Conservation (phyloP, 2,329 filamentous ascomycete species). For the Teratosphaeria nubilosa region DNA sequence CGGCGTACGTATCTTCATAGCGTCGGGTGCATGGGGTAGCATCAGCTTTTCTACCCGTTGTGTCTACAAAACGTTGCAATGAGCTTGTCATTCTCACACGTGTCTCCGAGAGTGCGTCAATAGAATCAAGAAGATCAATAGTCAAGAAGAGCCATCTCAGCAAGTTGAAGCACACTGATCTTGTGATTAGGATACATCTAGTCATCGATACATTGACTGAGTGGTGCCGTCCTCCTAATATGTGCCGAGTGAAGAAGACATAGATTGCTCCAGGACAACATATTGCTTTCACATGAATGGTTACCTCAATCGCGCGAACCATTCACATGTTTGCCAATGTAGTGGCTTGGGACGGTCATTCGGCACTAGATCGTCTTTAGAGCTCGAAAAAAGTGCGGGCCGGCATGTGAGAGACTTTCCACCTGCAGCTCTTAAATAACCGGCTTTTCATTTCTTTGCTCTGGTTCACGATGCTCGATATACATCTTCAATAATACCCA, state of each 20-base stretch:
- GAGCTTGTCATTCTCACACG: not conserved
- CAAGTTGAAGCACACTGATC: too few species aligned
- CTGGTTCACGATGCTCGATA: not conserved
- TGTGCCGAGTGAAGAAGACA: too few species aligned
- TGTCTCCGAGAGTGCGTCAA: not conserved
- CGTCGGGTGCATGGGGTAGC: not conserved
- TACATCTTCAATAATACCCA: not conserved
- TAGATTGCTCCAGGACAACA: too few species aligned
- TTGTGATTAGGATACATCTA: not conserved
- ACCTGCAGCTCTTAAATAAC: not conserved
- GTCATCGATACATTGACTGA: not conserved
- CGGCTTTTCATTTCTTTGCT: not conserved
- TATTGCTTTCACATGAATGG: too few species aligned
- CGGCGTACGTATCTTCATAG: not conserved
- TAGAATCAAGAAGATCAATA: not conserved
- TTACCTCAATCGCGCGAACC: too few species aligned
- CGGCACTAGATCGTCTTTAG: not conserved
- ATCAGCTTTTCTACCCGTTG: not conserved
- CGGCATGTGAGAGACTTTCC: not conserved
- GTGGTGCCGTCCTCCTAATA: too few species aligned
- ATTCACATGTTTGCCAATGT: not conserved
- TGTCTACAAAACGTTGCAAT: not conserved
- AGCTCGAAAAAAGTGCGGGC: constrained; percentile 2
- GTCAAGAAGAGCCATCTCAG: not conserved
- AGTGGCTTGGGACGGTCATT: not conserved